Conservation (phyloP, 768 basidiomycete species). For the Coprinellus aureogranulatus region DNA sequence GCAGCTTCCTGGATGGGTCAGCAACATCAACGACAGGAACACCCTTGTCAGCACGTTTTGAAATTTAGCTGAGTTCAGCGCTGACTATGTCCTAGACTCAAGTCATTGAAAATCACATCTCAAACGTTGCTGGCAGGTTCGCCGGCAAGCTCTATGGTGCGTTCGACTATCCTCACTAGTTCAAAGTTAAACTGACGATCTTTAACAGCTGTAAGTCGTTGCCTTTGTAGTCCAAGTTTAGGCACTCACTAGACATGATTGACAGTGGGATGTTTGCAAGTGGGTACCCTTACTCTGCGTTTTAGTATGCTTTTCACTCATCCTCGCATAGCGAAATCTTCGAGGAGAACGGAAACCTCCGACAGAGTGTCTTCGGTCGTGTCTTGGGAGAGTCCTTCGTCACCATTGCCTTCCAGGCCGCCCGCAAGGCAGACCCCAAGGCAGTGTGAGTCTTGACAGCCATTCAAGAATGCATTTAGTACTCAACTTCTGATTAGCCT, state of each 20-base stretch:
- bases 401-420: slow-evolving; percentile 45
- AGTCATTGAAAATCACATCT: slow-evolving; percentile 40
- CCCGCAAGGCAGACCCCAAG: slow-evolving; percentile 40
- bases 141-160: slow-evolving; percentile 36
- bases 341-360: slow-evolving; percentile 43
- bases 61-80: not conserved
- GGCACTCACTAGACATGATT: not conserved
- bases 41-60: slow-evolving; percentile 23
- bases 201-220: not conserved
- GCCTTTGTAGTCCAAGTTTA: not conserved
- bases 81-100: slow-evolving; percentile 19
- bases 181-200: not conserved
- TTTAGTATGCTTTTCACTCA: not conserved
- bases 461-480: too few species aligned
- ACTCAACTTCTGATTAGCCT: too few species aligned
- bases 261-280: slow-evolving; percentile 39
- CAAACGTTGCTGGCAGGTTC: slow-evolving; percentile 37
- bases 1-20: slow-evolving; percentile 40
- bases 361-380: slow-evolving; percentile 39
- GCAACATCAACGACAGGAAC: slow-evolving; percentile 26
- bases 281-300: slow-evolving; percentile 12
- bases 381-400: slow-evolving; percentile 45
- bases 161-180: not conserved
- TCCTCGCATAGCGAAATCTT: slow-evolving; percentile 36
- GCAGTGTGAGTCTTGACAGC: slow-evolving; percentile 31